Base-by-base conservation (phyloP, 805 yeast genomes). In the Pichia membranifaciens region DNA sequence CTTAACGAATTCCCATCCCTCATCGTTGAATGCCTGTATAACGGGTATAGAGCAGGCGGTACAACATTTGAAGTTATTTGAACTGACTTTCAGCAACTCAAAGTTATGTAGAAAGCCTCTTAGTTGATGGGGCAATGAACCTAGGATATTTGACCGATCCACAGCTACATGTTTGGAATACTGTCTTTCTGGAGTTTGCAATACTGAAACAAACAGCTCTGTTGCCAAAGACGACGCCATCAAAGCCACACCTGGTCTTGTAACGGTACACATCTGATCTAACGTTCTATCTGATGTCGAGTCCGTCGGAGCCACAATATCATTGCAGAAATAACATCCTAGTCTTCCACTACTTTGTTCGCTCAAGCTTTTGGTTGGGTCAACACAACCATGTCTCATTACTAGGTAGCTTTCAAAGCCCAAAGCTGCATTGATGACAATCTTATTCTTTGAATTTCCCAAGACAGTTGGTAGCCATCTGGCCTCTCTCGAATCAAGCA, bases 191-290 rank as follows among this genome's bases (percentile, higher is more conserved):
- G 79, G 79, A 54, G 82, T 84, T 61, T 91, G 97, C 35, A 87
- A 57, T 0, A 87, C 51, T 1, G 93, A 78, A 0, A 86, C 85
- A 51, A 88, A 59, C 5, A 93, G 66, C 61, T 93, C 99, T 1
- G 87, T 95, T 0, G 95, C 95, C 33, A 82, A 68, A 0, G 96
- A 79, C 0, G 96, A 78, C 0, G 98, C 97, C 66, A 88, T 68
- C 57, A 85, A 68, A 0, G 99, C 96, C 1, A 85, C 90, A 0
- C 99, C 99, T 0, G 99, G 98, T 36, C 99, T 72, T 0, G 99
- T 93, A 1, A 93, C 99, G 0, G 99, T 93, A 60, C 99, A 93
- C 97, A 93, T 93, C 65, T 93, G 98, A 66, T 93, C 99, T 48
- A 93, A 69, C 0, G 97, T 86, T 44, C 96, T 73, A 58, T 89